These are phyloP conservation scores for Cutaneotrichosporon arboriforme DNA, from an alignment of 1,284 basidiomycete species.

Conservation along the genomic window DNA sequence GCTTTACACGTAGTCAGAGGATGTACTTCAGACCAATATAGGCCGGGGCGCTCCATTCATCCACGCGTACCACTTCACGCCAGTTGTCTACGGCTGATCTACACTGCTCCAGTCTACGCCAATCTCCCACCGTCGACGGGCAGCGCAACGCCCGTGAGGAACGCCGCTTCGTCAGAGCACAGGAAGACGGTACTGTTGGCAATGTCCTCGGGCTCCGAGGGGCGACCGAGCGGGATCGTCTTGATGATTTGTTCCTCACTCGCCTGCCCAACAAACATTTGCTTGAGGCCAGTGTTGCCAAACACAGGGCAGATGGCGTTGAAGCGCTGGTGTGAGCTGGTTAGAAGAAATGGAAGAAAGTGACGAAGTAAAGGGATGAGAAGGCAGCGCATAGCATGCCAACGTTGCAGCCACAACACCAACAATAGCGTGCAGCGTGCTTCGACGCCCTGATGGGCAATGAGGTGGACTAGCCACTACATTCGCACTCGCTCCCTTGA, in stretches of 20 bases:
- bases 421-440: too few species aligned
- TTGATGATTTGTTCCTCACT: constrained; percentile 14
- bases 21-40: too few species aligned
- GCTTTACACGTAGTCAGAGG: too few species aligned
- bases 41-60: too few species aligned
- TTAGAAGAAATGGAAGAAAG: not conserved
- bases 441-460: too few species aligned
- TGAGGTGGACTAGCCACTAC: too few species aligned
- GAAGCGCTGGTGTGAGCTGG: constrained; percentile 11
- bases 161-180: constrained; percentile 19
- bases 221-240: constrained; percentile 16
- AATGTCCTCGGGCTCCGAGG: constrained; percentile 22
- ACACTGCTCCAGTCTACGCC: not conserved
- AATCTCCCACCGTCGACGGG: constrained; percentile 20
- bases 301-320: constrained; percentile 21
- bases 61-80: too few species aligned
- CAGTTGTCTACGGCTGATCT: too few species aligned
- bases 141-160: constrained; percentile 22
- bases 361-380: too few species aligned
- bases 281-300: constrained; percentile 18
- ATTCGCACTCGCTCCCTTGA: too few species aligned
- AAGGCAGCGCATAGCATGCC: too few species aligned
- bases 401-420: too few species aligned
- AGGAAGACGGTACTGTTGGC: constrained; percentile 22
- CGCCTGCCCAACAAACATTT: constrained; percentile 17